Evolutionary conservation across 495 filamentous ascomycete genomes (phyloP), one percentile per base, ranked within the genome.

Genomic region (Massariosphaeria phaeospora): DNA sequence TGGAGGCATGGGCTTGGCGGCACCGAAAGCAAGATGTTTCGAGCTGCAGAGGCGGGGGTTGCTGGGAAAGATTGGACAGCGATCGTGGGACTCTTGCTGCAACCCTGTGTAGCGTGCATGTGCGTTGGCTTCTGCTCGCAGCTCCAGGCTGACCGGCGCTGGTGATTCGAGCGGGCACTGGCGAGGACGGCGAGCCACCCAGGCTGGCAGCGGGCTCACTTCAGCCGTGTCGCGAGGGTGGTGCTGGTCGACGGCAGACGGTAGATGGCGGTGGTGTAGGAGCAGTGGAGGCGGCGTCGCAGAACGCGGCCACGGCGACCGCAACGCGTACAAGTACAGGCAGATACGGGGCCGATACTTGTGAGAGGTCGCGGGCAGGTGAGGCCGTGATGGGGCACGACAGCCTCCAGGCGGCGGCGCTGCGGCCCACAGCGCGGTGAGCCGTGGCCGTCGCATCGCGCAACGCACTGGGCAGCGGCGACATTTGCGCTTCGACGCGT

Each of bases 31-130:
- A 57, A 50, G 53, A 62, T 58, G 59, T 63, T 63, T 58, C 54
- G 43, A 49, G 24, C 29, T 3, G 25, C n/a, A n/a, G n/a, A n/a
- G n/a, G n/a, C n/a, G n/a, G n/a, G n/a, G 49, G 5, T 6, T 33
- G 24, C 43, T 41, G 31, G 48, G 49, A 23, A 11, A 48, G 48
- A 62, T 62, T 62, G 59, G 59, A 57, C 29, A 52, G 57, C 51
- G 39, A 61, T 57, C 23, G 51, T 48, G 48, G 52, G n/a, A 48
- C 41, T 53, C 49, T 23, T 31, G 24, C 9, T 59, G 54, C 60
- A 63, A 55, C 43, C 59, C 34, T 54, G 60, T 51, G 59, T 53
- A 57, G 53, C 59, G n/a, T 57, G 59, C 58, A 56, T 62, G n/a
- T n/a, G 52, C 42, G 59, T 40, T 62, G 59, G 58, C 57, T 61